Percentiles rank a stretch among this genome's conserved stretches.
These are phyloP conservation scores for Penicillium verhagenii DNA, from an alignment of 495 filamentous ascomycete species.

Conservation along the genomic window DNA sequence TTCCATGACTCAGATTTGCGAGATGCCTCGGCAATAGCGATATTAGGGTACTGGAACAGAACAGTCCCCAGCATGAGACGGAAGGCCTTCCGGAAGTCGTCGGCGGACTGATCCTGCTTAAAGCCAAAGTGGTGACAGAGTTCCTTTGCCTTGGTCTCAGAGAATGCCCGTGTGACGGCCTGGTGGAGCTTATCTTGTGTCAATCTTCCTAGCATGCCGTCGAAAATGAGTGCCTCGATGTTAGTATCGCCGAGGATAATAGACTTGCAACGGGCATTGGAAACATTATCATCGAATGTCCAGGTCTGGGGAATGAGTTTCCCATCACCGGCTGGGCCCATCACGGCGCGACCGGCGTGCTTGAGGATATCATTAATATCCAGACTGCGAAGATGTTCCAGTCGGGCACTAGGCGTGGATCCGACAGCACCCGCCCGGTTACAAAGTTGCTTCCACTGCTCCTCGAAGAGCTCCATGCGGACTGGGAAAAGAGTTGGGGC, in stretches of 20 bases:
- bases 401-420: not conserved
- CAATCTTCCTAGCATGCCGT: not conserved
- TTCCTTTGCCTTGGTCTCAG: not conserved
- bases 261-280: conserved; percentile 5
- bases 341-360: not conserved
- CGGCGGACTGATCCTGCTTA: not conserved
- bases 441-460: conserved; percentile 5
- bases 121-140: conserved; percentile 4
- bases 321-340: conserved; percentile 8
- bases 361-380: conserved; percentile 3
- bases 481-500: conserved; percentile 2
- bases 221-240: conserved; percentile 9
- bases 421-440: not conserved
- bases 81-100: conserved; percentile 7
- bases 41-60: conserved; percentile 5
- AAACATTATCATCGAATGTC: conserved; percentile 3
- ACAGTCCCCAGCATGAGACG: conserved; percentile 3
- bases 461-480: not conserved
- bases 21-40: conserved; percentile 4
- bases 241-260: conserved; percentile 9
- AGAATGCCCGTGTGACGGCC: not conserved
- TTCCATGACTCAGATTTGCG: not conserved
- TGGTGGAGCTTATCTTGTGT: conserved; percentile 1
- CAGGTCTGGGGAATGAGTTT: not conserved
- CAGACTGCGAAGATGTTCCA: conserved; percentile 1